Conservation (phyloP, 331 rosid species). For the Telfairia occidentalis region DNA sequence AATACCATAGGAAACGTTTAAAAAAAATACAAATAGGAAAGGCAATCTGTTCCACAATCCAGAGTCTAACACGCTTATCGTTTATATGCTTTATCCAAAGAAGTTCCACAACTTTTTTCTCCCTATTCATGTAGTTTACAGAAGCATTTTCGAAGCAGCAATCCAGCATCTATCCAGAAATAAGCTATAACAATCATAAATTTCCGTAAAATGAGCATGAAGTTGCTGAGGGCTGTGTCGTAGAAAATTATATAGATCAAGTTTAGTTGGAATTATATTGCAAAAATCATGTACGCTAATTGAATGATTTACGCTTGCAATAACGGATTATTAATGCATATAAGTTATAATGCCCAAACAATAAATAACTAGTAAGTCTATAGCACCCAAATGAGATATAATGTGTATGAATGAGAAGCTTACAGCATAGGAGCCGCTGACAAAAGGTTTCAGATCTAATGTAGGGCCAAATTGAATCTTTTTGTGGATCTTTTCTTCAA, state of each 20-base stretch:
- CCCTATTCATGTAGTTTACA: neutral
- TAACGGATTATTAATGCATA: neutral
- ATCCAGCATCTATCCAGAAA: neutral
- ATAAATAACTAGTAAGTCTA: neutral
- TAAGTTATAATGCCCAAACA: neutral
- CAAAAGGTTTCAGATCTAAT: conserved; percentile 67
- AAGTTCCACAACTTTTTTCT: neutral
- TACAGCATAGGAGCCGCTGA: conserved; percentile 73
- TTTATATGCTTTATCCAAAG: neutral
- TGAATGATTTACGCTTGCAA: neutral
- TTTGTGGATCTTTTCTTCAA: conserved; percentile 72
- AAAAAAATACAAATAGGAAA: neutral
- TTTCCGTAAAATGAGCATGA: neutral
- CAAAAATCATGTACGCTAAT: neutral
- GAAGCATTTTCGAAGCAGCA: neutral
- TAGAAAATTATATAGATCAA: neutral
- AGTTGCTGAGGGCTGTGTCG: neutral
- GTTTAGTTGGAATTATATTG: neutral
- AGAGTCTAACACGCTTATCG: neutral
- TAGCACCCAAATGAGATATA: neutral
- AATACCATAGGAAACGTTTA: neutral
- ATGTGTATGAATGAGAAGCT: neutral
- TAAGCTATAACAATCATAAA: neutral
- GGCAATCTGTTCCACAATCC: neutral
- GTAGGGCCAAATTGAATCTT: conserved; percentile 56